Base-by-base conservation (phyloP, 495 filamentous ascomycete genomes). In the Daldinia concentrica region DNA sequence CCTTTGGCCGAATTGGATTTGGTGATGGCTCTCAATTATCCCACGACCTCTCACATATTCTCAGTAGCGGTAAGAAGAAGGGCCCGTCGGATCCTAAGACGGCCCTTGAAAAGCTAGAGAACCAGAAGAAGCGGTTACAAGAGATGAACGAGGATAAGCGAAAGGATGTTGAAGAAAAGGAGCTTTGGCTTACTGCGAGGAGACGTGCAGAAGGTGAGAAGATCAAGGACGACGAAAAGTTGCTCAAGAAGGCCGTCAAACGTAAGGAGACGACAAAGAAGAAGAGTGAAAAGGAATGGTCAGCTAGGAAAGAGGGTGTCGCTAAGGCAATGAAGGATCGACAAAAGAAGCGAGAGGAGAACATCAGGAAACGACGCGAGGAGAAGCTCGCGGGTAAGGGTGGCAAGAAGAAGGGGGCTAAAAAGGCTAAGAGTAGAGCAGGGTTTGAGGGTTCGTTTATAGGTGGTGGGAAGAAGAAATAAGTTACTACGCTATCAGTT, bases 381-480 rank as follows among this genome's bases (percentile, higher is more conserved):
- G 90, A 90, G 58, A 90, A 90, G 80, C 81, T 85, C 22, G 76
- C 80, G 62, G 88, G 89, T 60, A 91, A 90, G 83, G 84, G 81
- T n/a, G 79, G 78, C 62, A 88, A 87, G 77, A 89, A 88, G 63
- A 89, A 87, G 79, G 69, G 79, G 66, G 75, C 73, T 27, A 85
- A 85, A 71, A 86, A 86, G 71, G 86, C 79, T 62, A 83, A 91
- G 80, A 84, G 82, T 29, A 77, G 92, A 68, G 90, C 95, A 4
- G 95, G 95, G 4, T 97, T 97, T 77, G 96, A 98, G 80, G 95
- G 95, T n/a, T 90, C 90, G 70, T 94, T 97, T 78, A 93, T 91
- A 74, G 84, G 82, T 9, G 80, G 82, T 26, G 71, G 74, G 43
- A 80, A 79, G 71, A 73, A 78, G 58, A 80, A 76, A 69, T 77